phyloP scores from a whole-genome alignment of 2,329 filamentous ascomycete genomes.

The Apiospora arundinis region DNA sequence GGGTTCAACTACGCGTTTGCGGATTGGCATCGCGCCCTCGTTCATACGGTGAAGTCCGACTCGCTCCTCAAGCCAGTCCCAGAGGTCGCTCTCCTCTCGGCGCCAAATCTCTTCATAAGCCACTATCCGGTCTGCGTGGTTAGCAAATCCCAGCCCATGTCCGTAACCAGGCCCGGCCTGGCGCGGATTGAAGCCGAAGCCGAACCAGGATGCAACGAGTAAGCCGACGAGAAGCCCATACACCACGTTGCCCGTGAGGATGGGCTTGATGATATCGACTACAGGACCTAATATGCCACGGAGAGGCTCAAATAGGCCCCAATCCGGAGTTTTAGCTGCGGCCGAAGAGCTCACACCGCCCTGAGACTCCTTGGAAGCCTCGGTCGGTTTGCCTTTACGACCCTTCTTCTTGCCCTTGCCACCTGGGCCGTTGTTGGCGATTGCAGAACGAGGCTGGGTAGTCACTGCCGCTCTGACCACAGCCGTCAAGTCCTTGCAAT shows the following conservation, averaged over 20 bases:
- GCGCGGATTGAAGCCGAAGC: conserved; percentile 58
- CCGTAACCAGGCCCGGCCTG: conserved; percentile 45
- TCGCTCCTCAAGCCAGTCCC: conserved; percentile 92
- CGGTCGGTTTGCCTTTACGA: conserved; percentile 60
- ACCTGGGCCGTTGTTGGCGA: conserved; percentile 51
- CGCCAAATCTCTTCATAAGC: conserved; percentile 96
- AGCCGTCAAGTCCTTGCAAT: conserved; percentile 80
- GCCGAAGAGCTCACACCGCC: conserved; percentile 49
- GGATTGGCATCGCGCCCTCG: conserved; percentile 46
- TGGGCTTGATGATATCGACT: conserved; percentile 69
- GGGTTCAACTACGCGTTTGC: conserved; percentile 58
- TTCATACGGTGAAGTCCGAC: conserved; percentile 71
- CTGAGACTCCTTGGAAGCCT: conserved; percentile 49
- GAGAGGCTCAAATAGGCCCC: conserved; percentile 84
- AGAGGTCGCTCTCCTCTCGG: conserved; percentile 84
- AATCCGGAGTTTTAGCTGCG: conserved; percentile 55
- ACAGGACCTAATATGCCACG: conserved; percentile 73
- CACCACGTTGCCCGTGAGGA: conserved; percentile 79
- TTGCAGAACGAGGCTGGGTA: conserved; percentile 62
- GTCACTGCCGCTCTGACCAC: conserved; percentile 76
- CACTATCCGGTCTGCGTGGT: conserved; percentile 70
- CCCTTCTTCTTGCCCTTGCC: conserved; percentile 68
- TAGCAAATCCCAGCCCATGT: conserved; percentile 47
- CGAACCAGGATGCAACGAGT: conserved; percentile 77
- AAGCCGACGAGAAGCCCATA: conserved; percentile 77